Evolutionary conservation across 345 rosid species (phyloP), one percentile per base, ranked within the genome.

Genomic region (Eutrema yunnanense): DNA sequence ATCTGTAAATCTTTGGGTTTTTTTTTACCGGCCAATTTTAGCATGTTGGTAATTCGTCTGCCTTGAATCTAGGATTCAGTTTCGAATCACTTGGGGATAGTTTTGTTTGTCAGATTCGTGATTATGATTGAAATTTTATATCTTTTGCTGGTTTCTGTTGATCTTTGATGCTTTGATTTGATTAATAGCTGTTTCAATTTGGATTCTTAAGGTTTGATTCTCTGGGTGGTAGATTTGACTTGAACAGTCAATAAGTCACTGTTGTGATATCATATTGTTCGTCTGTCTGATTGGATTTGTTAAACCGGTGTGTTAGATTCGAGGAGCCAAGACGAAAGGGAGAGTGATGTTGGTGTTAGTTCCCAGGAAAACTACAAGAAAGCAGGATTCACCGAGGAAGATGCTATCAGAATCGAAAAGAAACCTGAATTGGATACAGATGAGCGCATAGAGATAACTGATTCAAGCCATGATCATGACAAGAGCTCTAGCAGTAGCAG

Each of bases 311-410:
- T 88, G 89, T 76, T 64, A 80, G 92, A 85, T 66, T 78, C 83
- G 13, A 85, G 60, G 66, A 78, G 81, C 79, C 84, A 84, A 73
- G 85, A 75, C 8, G 98, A 87, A 78, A 88, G 81, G 78, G 88
- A 86, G 56, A 85, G 84, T 52, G 87, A 90, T 36, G 76, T 80
- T 62, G 86, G 83, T 50, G 67, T 66, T 46, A 76, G 63, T 58
- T 81, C 88, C 71, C 86, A 83, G 34, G 75, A 64, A 52, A 82
- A 85, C 29, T 82, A 73, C 65, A 86, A 80, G 78, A 77, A 76
- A 30, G 72, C 81, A 66, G 70, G 79, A 72, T 64, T 57, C 82
- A 53, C 79, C 71, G 78, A 58, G 44, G 70, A 73, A 58, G 75
- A 78, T 68, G 8, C 81, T 53, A 57, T 87, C 62, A 65, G 87